Evolutionary conservation across 768 basidiomycete genomes (phyloP).

Genomic region (Termitomyces sp.): DNA sequence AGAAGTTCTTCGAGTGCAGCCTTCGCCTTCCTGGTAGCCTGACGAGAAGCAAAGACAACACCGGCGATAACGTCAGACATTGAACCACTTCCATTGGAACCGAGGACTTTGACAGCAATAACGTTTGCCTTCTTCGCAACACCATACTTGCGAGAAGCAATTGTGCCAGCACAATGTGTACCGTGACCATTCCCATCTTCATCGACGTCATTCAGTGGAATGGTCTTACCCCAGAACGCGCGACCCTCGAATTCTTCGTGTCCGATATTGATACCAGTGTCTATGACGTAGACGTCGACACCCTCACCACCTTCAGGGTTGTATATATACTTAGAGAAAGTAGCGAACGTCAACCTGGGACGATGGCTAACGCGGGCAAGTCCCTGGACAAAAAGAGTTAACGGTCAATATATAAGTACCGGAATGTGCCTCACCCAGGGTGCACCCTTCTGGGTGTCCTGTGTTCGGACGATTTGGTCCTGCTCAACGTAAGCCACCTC

Average conservation of each 20-base stretch:
- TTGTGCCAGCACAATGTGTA: slow-evolving; percentile 92
- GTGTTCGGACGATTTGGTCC: slow-evolving; percentile 87
- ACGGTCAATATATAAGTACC: not conserved
- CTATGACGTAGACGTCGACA: slow-evolving; percentile 86
- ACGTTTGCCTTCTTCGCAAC: slow-evolving; percentile 92
- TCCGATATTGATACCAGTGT: slow-evolving; percentile 83
- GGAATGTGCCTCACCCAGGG: slow-evolving; percentile 67
- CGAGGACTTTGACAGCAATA: slow-evolving; percentile 89
- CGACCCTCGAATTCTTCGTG: slow-evolving; percentile 89
- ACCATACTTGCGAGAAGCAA: slow-evolving; percentile 90
- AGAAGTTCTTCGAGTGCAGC: slow-evolving; percentile 60
- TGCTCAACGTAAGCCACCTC: slow-evolving; percentile 91
- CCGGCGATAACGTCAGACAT: slow-evolving; percentile 94
- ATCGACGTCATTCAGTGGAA: slow-evolving; percentile 79
- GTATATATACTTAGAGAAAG: slow-evolving; percentile 81
- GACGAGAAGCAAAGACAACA: slow-evolving; percentile 69
- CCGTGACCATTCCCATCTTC: slow-evolving; percentile 96
- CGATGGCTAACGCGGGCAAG: slow-evolving; percentile 94
- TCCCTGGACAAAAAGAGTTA: slow-evolving; percentile 50
- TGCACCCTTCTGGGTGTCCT: slow-evolving; percentile 62
- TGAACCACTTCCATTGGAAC: slow-evolving; percentile 88
- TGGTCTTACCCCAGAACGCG: slow-evolving; percentile 89
- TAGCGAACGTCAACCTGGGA: slow-evolving; percentile 62
- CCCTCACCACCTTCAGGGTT: slow-evolving; percentile 75
- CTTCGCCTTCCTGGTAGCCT: slow-evolving; percentile 47